Evolutionary conservation across 495 filamentous ascomycete genomes (phyloP).

Genomic region (Penicillium riverlandense): DNA sequence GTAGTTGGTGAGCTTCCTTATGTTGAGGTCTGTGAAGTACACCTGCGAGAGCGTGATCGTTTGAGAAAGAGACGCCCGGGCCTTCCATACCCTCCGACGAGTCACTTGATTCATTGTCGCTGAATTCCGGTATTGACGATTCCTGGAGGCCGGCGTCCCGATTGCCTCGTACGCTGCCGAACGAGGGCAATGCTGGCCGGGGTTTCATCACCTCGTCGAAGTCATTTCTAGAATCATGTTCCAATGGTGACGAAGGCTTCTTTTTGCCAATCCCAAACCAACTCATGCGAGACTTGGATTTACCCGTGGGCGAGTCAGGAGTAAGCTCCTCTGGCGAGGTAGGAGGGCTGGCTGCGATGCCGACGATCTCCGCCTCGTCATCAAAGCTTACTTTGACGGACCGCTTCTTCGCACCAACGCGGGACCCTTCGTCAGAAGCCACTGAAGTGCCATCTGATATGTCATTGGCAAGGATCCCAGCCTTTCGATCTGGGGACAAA

Average conservation of each 20-base stretch:
- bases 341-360: constrained; percentile 47
- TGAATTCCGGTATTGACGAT: constrained; percentile 16
- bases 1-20: constrained; percentile 1
- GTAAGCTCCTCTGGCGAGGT: constrained; percentile 43
- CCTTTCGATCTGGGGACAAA: constrained; percentile 37
- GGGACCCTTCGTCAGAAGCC: constrained; percentile 51
- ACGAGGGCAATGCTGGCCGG: constrained; percentile 69
- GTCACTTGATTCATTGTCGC: constrained; percentile 30
- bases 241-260: constrained; percentile 23
- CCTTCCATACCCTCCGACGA: constrained; percentile 25
- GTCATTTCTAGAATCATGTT: constrained; percentile 36
- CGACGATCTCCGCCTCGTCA: constrained; percentile 58
- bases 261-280: constrained; percentile 52
- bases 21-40: constrained; percentile 36
- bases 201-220: constrained; percentile 68
- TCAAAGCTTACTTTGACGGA: constrained; percentile 80
- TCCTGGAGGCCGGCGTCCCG: constrained; percentile 21
- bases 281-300: constrained; percentile 33
- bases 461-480: constrained; percentile 37
- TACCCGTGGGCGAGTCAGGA: constrained; percentile 41
- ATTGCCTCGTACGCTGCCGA: constrained; percentile 64
- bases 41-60: constrained; percentile 56
- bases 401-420: constrained; percentile 52
- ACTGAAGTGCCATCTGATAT: constrained; percentile 52
- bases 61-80: constrained; percentile 38